Percentiles rank a stretch among this genome's conserved stretches.
These are phyloP conservation scores for Xerocomus nothofagi DNA, from an alignment of 1,284 basidiomycete species.

Conservation along the genomic window DNA sequence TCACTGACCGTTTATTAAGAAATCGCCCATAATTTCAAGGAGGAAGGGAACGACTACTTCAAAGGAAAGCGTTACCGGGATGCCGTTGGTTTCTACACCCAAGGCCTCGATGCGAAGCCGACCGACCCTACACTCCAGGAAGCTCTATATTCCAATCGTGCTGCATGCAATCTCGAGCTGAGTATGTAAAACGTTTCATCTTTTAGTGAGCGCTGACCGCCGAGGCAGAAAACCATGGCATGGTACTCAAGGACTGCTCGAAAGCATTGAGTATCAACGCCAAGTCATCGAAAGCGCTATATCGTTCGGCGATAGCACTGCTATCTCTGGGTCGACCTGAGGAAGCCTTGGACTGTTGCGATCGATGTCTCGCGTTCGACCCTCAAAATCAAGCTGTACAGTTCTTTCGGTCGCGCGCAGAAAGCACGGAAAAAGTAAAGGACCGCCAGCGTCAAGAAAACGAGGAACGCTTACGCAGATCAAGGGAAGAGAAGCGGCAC, in stretches of 20 bases:
- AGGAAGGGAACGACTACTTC: constrained; percentile 95
- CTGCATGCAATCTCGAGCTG: constrained; percentile 90
- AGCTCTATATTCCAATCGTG: constrained; percentile 83
- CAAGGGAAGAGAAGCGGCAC: constrained; percentile 46
- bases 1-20: constrained; percentile 50
- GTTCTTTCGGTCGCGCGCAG: constrained; percentile 47
- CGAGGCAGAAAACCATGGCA: constrained; percentile 78
- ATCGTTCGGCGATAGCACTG: constrained; percentile 78
- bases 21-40: constrained; percentile 89
- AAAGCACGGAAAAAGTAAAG: constrained; percentile 46
- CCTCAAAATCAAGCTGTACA: constrained; percentile 52
- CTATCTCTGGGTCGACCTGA: constrained; percentile 69
- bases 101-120: constrained; percentile 84
- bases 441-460: constrained; percentile 52
- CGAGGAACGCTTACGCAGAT: constrained; percentile 48
- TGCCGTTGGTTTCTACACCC: constrained; percentile 87
- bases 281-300: constrained; percentile 77
- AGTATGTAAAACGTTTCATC: constrained; percentile 42
- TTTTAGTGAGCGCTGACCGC: constrained; percentile 2
- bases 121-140: constrained; percentile 62
- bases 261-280: constrained; percentile 64
- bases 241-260: constrained; percentile 82
- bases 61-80: constrained; percentile 84
- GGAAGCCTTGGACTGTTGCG: constrained; percentile 81
- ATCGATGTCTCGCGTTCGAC: constrained; percentile 63